A percentile compares a stretch with the other conserved stretches of the same genome.
Conservation (phyloP, 108 stramenopile genomes). For the Nannochloropsis oceanica region DNA sequence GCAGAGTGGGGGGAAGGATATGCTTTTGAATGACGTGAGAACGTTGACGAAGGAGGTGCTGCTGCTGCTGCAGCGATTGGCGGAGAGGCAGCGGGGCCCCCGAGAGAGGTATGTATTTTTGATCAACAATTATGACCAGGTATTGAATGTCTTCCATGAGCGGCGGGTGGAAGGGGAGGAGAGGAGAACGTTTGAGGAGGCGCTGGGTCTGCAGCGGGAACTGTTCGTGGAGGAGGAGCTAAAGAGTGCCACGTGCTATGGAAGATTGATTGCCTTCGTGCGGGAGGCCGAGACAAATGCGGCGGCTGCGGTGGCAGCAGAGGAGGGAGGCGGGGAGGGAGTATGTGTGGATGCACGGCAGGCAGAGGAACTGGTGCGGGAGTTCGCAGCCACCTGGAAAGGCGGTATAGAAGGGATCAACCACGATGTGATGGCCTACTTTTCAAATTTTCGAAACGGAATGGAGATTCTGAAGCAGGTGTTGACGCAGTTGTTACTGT, state of each 20-base stretch:
- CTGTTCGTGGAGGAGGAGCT: conserved; percentile 92
- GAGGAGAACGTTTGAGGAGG: conserved; percentile 69
- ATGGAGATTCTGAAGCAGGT: conserved; percentile 98
- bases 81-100: conserved; percentile 57
- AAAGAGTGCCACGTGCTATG: conserved; percentile 8
- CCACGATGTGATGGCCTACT: conserved; percentile 78
- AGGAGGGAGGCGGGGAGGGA: not conserved
- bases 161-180: conserved; percentile 71
- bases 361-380: conserved; percentile 70
- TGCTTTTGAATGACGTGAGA: conserved; percentile 38
- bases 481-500: conserved; percentile 80
- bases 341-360: conserved; percentile 53
- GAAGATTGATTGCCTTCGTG: conserved; percentile 78
- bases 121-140: conserved; percentile 88
- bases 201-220: conserved; percentile 68
- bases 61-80: conserved; percentile 53
- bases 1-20: conserved; percentile 36
- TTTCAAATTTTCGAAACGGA: conserved; percentile 90
- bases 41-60: conserved; percentile 17
- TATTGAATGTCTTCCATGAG: conserved; percentile 79
- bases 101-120: conserved; percentile 79
- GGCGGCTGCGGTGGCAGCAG: conserved; percentile 20
- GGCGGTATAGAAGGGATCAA: conserved; percentile 68
- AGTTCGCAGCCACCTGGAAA: conserved; percentile 85
- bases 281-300: conserved; percentile 75